phyloP scores from a whole-genome alignment of 352 stramenopile genomes.

The Phytophthora multivora region DNA sequence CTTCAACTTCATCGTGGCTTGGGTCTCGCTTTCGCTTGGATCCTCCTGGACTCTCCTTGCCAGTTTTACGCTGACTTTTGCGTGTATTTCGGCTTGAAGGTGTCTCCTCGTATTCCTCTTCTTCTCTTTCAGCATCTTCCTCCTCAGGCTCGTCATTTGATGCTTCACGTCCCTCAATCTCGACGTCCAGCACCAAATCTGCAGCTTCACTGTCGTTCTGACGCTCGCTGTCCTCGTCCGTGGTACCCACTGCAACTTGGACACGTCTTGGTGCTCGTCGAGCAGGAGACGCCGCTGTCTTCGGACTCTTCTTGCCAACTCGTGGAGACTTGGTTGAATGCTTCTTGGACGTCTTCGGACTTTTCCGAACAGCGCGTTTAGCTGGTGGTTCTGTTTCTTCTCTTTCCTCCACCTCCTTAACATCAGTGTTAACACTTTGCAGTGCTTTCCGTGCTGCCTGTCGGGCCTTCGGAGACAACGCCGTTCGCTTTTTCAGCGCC shows the following conservation, averaged over 20 bases:
- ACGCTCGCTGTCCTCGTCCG: constrained; percentile 55
- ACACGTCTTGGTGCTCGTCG: constrained; percentile 32
- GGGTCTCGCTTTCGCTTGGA: constrained; percentile 26
- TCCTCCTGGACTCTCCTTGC: constrained; percentile 8
- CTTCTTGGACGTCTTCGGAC: constrained; percentile 21
- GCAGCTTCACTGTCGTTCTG: constrained; percentile 42
- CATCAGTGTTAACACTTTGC: constrained; percentile 13
- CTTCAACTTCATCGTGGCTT: constrained; percentile 7
- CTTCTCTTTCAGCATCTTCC: constrained; percentile 8
- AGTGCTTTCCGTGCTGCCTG: constrained; percentile 19
- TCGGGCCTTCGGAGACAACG: constrained; percentile 8
- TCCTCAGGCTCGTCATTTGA: constrained; percentile 16
- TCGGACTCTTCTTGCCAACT: constrained; percentile 10
- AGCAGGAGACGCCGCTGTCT: constrained; percentile 7
- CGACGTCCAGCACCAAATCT: constrained; percentile 67
- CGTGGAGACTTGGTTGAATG: constrained; percentile 6
- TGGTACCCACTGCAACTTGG: constrained; percentile 53
- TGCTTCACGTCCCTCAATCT: constrained; percentile 36
- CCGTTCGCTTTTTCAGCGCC: constrained; percentile 6
- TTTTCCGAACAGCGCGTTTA: constrained; percentile 15
- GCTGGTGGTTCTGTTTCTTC: constrained; percentile 8
- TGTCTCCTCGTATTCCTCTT: constrained; percentile 13
- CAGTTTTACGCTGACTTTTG: constrained; percentile 12
- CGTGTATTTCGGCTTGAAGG: constrained; percentile 13
- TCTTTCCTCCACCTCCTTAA: not conserved